Conservation (phyloP, 768 basidiomycete species). For the Peribolospora kevripleyi region DNA sequence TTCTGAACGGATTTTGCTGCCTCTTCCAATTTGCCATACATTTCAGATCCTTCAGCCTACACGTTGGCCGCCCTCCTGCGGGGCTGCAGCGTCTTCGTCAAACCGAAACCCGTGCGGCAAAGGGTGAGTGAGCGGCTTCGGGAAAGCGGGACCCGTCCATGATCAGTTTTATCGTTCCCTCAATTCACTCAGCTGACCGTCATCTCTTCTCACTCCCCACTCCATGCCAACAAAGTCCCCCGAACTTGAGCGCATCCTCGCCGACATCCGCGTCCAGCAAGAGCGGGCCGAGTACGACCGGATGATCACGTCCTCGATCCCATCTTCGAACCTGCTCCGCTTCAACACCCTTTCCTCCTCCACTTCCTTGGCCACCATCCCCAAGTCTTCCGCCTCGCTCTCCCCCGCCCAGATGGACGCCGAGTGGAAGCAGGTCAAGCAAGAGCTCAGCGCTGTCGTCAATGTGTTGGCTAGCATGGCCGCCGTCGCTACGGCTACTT, state of each 20-base stretch:
- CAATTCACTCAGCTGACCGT: no score
- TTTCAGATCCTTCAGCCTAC: no score
- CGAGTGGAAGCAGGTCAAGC: constrained; percentile 12
- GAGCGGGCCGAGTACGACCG: constrained; percentile 7
- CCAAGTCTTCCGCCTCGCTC: constrained; percentile 1
- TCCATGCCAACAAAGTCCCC: constrained; percentile 4
- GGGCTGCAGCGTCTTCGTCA: no score
- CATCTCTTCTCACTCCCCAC: no score
- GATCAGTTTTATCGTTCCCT: no score
- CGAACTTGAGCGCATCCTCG: constrained; percentile 11
- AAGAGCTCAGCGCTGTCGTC: constrained; percentile 11
- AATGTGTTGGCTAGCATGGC: constrained; percentile 12
- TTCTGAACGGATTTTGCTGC: no score
- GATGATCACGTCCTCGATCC: constrained; percentile 4
- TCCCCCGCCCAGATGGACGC: constrained; percentile 1
- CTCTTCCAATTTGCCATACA: no score
- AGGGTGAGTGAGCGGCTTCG: no score
- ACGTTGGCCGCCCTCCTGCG: no score
- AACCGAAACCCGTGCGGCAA: no score
- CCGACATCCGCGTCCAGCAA: constrained; percentile 6
- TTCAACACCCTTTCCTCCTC: constrained; percentile 3
- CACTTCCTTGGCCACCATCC: background rate
- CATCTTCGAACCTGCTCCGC: background rate
- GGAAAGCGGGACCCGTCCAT: no score
- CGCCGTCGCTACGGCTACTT: constrained; percentile 10